phyloP scores from a whole-genome alignment of 2,329 filamentous ascomycete genomes.

The Biscogniauxia mediterranea region DNA sequence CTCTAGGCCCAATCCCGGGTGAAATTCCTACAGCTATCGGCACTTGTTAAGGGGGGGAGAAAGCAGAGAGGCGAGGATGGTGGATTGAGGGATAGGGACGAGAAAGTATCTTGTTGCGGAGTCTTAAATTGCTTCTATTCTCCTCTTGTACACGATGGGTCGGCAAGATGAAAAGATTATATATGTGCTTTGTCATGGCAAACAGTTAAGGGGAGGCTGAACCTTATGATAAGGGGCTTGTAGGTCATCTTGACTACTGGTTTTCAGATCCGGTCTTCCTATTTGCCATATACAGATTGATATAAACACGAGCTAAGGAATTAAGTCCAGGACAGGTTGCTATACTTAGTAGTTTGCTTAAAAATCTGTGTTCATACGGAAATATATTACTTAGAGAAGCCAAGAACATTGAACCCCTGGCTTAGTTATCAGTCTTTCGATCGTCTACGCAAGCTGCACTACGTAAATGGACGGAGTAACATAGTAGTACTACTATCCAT shows the following conservation, averaged over 20 bases:
- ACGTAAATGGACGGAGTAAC: no score
- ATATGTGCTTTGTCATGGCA: background rate
- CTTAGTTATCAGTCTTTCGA: no score
- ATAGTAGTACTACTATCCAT: no score
- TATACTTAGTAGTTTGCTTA: no score
- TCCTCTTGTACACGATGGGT: background rate
- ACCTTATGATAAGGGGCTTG: background rate
- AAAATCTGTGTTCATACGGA: no score
- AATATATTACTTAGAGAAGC: no score
- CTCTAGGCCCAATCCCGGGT: conserved; percentile 27
- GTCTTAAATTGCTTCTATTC: background rate
- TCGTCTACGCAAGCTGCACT: no score
- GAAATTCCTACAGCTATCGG: conserved; percentile 23
- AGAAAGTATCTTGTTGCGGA: background rate
- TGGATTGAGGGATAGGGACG: background rate
- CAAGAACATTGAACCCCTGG: no score
- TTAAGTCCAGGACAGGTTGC: background rate
- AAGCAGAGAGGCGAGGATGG: background rate
- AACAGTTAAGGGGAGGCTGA: background rate
- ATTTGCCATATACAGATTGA: background rate
- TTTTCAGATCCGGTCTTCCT: background rate
- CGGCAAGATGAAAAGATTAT: background rate
- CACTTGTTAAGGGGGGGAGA: conserved; percentile 10
- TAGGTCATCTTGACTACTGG: background rate
- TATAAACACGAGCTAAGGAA: background rate